These are phyloP conservation scores for Westerdykella sp. DNA, from an alignment of 2,329 filamentous ascomycete species.

Conservation along the genomic window DNA sequence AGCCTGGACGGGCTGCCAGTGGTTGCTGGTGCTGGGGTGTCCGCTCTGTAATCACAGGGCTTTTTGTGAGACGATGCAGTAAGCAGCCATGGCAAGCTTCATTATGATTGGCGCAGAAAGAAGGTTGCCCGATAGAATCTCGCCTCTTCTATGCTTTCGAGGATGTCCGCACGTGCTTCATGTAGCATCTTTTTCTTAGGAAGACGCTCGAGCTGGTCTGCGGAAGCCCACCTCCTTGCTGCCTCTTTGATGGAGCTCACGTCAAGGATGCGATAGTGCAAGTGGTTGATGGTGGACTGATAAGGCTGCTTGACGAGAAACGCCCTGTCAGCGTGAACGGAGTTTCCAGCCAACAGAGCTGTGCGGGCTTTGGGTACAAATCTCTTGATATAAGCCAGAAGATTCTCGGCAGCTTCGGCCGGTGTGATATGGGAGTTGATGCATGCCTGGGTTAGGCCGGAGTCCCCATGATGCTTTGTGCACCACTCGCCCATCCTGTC, in stretches of 20 bases:
- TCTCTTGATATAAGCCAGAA: constrained; percentile 72
- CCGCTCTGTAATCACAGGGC: no score
- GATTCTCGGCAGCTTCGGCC: constrained; percentile 61
- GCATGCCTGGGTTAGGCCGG: constrained; percentile 74
- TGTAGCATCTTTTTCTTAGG: constrained; percentile 73
- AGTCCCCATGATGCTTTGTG: constrained; percentile 66
- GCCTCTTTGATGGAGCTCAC: constrained; percentile 92
- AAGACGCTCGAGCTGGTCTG: constrained; percentile 53
- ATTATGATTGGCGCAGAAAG: constrained; percentile 42
- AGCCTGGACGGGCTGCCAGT: no score
- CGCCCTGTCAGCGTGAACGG: constrained; percentile 79
- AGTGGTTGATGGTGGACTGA: constrained; percentile 61
- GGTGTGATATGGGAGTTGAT: constrained; percentile 66
- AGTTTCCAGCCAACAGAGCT: constrained; percentile 83
- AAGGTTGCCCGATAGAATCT: constrained; percentile 70
- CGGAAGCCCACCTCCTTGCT: constrained; percentile 68
- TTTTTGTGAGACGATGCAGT: no score
- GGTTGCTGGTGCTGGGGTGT: no score
- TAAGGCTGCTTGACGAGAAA: constrained; percentile 76
- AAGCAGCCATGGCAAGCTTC: not conserved
- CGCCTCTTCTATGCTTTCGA: constrained; percentile 93
- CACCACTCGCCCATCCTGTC: constrained; percentile 88
- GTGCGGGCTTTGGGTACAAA: constrained; percentile 60
- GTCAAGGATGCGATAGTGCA: constrained; percentile 88
- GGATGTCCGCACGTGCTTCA: constrained; percentile 79